Evolutionary conservation across 2,329 filamentous ascomycete genomes (phyloP).

Genomic region (Graphiopsis chlorocephala): DNA sequence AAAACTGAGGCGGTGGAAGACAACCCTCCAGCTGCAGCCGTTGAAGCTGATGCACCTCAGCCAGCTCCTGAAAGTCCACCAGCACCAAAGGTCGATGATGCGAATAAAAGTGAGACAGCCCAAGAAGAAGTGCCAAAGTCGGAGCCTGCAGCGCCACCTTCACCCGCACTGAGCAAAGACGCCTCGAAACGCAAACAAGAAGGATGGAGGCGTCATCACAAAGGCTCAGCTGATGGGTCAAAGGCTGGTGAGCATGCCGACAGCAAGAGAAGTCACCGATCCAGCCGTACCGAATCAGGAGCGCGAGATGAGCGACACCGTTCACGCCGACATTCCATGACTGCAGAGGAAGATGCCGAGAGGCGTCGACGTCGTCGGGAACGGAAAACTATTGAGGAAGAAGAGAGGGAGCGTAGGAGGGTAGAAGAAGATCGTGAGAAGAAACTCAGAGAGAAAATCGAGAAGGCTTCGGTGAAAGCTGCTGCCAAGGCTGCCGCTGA

Average conservation of each 20-base stretch:
- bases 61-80: neutral
- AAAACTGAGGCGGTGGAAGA: neutral
- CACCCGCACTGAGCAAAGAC: conserved; percentile 7
- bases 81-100: neutral
- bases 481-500: conserved; percentile 10
- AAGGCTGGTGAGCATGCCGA: neutral
- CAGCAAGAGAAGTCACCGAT: neutral
- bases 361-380: conserved; percentile 3
- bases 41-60: neutral
- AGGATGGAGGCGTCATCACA: neutral
- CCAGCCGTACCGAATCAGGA: neutral
- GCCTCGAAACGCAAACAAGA: conserved; percentile 4
- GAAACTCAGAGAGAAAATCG: neutral
- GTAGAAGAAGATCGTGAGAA: conserved; percentile 2
- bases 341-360: conserved; percentile 12
- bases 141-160: conserved; percentile 1
- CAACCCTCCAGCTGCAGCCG: neutral
- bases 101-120: neutral
- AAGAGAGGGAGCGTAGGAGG: neutral
- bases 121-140: neutral
- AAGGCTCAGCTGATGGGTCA: neutral
- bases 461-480: conserved; percentile 6
- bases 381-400: conserved; percentile 8
- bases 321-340: conserved; percentile 5
- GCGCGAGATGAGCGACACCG: neutral